These are phyloP conservation scores for Penicillium hordei DNA, from an alignment of 2,329 filamentous ascomycete species.

Conservation along the genomic window DNA sequence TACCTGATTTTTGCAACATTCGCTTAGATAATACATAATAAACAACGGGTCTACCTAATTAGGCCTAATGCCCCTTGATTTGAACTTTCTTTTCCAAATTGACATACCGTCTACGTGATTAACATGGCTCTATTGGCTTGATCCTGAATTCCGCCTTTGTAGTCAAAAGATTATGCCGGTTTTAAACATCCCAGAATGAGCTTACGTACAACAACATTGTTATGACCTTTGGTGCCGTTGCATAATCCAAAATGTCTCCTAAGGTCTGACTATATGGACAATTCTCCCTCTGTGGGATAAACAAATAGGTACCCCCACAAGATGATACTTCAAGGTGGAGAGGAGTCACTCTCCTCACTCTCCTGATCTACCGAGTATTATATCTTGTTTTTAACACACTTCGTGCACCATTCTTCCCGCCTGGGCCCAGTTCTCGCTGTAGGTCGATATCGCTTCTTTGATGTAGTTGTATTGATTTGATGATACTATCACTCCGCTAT, in stretches of 20 bases:
- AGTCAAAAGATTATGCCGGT: background rate
- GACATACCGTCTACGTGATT: background rate
- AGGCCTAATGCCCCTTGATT: background rate
- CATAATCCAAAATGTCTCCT: background rate
- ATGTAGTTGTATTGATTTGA: too few relatives aligned
- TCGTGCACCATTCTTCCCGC: background rate
- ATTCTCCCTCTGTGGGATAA: background rate
- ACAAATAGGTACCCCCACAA: background rate
- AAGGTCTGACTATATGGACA: background rate
- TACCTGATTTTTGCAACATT: background rate
- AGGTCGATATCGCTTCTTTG: background rate
- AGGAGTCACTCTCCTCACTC: background rate
- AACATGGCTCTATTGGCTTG: background rate
- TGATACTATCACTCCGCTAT: too few relatives aligned
- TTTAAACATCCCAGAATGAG: background rate
- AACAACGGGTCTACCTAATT: background rate
- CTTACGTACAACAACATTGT: background rate
- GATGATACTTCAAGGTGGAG: background rate
- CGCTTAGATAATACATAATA: background rate
- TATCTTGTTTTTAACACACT: background rate
- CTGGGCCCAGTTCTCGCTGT: background rate
- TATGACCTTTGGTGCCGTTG: background rate
- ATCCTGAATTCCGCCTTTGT: background rate
- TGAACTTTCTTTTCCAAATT: background rate
- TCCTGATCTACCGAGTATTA: background rate